Percentiles rank a stretch among this genome's conserved stretches.
phyloP scores from a whole-genome alignment of 179 eudicot species.

The Nepenthes alata region DNA sequence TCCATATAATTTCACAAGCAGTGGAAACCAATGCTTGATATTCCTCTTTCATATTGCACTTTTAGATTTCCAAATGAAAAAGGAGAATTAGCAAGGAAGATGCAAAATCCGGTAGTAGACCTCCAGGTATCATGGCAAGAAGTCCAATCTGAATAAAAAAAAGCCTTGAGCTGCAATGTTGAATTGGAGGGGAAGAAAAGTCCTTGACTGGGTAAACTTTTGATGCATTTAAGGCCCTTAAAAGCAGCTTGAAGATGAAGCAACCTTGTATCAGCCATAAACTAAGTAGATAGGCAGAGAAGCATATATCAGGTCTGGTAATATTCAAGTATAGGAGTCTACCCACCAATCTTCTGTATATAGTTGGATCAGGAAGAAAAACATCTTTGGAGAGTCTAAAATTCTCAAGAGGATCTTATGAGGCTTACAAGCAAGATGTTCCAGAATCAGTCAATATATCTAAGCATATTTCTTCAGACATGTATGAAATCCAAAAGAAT shows the following conservation, averaged over 20 bases:
- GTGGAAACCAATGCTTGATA: not conserved
- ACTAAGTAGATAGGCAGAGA: too few species aligned
- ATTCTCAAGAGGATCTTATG: too few species aligned
- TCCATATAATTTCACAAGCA: too few species aligned
- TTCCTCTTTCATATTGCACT: not conserved
- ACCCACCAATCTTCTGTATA: too few species aligned
- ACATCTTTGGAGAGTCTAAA: too few species aligned
- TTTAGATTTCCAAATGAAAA: not conserved
- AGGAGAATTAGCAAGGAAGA: not conserved
- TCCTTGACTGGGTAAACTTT: not conserved
- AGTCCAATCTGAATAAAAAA: not conserved
- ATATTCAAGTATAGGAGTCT: too few species aligned
- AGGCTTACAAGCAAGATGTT: too few species aligned
- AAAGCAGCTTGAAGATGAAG: too few species aligned
- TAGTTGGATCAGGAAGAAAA: not conserved
- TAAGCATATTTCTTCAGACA: not conserved
- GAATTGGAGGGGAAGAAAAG: not conserved
- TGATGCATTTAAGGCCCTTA: too few species aligned
- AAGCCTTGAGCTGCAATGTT: not conserved
- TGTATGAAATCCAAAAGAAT: not conserved
- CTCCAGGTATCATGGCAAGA: not conserved
- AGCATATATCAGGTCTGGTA: too few species aligned
- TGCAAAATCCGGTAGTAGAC: not conserved
- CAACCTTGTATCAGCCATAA: too few species aligned
- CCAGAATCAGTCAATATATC: not conserved